phyloP scores from a whole-genome alignment of 331 rosid species.

The Rhamnella rubrinervis region DNA sequence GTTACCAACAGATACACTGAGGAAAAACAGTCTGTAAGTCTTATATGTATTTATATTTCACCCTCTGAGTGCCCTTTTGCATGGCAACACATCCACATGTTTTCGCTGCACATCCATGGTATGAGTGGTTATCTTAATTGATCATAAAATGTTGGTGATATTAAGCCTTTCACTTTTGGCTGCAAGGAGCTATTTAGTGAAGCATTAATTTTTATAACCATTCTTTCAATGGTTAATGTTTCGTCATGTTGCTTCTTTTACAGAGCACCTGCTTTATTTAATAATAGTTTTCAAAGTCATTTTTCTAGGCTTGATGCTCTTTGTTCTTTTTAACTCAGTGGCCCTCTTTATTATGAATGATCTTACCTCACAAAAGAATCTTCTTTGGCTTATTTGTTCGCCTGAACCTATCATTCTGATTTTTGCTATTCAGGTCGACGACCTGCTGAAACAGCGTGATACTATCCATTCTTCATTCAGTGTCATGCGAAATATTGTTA shows the following conservation, averaged over 20 bases:
- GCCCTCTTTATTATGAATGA: background rate
- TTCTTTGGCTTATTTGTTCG: background rate
- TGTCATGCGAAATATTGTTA: conserved; percentile 29
- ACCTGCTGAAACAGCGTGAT: conserved; percentile 90
- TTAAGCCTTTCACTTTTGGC: background rate
- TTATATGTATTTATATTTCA: background rate
- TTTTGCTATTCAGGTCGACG: conserved; percentile 72
- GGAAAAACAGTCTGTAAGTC: conserved; percentile 83
- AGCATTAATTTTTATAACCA: background rate
- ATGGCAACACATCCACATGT: background rate
- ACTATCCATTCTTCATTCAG: conserved; percentile 78
- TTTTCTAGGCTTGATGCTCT: background rate
- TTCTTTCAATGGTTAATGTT: background rate
- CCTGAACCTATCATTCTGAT: background rate
- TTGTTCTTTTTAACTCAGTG: background rate
- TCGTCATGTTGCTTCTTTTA: background rate
- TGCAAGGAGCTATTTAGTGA: background rate
- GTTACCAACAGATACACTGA: conserved; percentile 79
- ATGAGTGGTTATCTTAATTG: background rate
- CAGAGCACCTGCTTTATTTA: background rate
- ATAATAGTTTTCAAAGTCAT: background rate
- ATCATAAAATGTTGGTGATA: background rate
- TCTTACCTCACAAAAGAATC: background rate
- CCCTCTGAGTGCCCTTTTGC: background rate
- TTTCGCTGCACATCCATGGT: background rate